These are phyloP conservation scores for Phialophora expanda DNA, from an alignment of 2,329 filamentous ascomycete genomes.

Conservation along the genomic window DNA sequence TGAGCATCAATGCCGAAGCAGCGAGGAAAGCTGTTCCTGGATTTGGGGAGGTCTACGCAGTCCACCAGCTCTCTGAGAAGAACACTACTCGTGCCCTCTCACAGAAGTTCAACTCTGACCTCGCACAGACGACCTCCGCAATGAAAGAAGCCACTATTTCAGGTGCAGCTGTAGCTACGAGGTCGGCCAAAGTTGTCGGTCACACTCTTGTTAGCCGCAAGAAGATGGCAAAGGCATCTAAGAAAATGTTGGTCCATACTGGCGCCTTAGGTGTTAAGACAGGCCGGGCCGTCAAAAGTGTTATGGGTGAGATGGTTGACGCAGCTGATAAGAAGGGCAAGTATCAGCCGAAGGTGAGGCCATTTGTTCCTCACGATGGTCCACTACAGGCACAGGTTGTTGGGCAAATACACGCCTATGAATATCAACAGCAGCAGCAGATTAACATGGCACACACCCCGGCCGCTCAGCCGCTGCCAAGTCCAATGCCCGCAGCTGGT, in stretches of 20 bases:
- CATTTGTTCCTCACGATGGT: constrained; percentile 2
- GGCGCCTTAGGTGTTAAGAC: constrained; percentile 21
- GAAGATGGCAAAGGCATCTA: constrained; percentile 20
- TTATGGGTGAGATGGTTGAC: constrained; percentile 25
- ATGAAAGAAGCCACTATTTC: constrained; percentile 21
- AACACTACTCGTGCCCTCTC: constrained; percentile 12
- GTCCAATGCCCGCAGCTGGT: neutral
- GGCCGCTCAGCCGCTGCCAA: neutral
- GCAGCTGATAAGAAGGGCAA: constrained; percentile 23
- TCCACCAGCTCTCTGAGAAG: constrained; percentile 13
- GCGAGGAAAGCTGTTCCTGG: constrained; percentile 14
- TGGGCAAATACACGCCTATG: neutral
- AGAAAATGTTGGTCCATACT: constrained; percentile 16
- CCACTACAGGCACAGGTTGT: neutral
- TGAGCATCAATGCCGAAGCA: neutral
- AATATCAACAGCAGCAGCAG: constrained; percentile 8
- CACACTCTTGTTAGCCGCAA: constrained; percentile 19
- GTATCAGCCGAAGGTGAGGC: constrained; percentile 11
- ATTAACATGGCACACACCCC: neutral
- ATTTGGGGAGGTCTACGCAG: neutral
- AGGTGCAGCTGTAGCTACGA: constrained; percentile 13
- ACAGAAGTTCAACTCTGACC: constrained; percentile 18
- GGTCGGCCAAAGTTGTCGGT: constrained; percentile 20
- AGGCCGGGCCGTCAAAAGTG: constrained; percentile 13
- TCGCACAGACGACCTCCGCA: constrained; percentile 20